phyloP scores from a whole-genome alignment of 129 eudicot species.

The Flaveria robusta region DNA sequence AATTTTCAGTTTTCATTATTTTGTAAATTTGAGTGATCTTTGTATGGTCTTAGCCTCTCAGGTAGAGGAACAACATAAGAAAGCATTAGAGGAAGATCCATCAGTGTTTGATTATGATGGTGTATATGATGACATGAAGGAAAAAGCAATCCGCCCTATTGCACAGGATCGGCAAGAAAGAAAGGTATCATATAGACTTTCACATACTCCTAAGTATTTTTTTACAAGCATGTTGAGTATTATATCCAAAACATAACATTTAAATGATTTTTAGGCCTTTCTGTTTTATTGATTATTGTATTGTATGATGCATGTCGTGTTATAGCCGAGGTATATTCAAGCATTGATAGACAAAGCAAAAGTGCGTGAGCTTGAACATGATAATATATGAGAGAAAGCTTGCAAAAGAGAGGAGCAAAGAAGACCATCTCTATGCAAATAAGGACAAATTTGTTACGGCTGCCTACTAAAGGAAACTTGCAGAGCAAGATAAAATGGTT shows the following conservation, averaged over 20 bases:
- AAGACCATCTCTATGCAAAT: slow-evolving; percentile 71
- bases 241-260: neutral
- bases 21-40: neutral
- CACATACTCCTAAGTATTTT: slow-evolving; percentile 8
- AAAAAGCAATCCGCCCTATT: slow-evolving; percentile 59
- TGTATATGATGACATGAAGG: slow-evolving; percentile 83
- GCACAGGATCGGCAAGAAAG: slow-evolving; percentile 72
- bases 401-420: slow-evolving; percentile 87
- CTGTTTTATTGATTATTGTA: neutral
- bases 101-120: slow-evolving; percentile 88
- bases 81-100: slow-evolving; percentile 94
- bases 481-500: slow-evolving; percentile 90
- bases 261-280: neutral
- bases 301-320: slow-evolving; percentile 6
- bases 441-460: slow-evolving; percentile 87
- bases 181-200: slow-evolving; percentile 49
- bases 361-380: slow-evolving; percentile 80
- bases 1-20: neutral
- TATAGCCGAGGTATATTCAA: slow-evolving; percentile 83
- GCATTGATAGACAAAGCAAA: slow-evolving; percentile 70
- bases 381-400: slow-evolving; percentile 84
- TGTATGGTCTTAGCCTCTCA: slow-evolving; percentile 18
- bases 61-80: slow-evolving; percentile 94
- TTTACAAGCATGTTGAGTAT: neutral
- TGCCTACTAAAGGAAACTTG: slow-evolving; percentile 92